Evolutionary conservation across 1,284 basidiomycete species (phyloP), one percentile per base, ranked within the genome.

Genomic region (Trichosporon sp.): DNA sequence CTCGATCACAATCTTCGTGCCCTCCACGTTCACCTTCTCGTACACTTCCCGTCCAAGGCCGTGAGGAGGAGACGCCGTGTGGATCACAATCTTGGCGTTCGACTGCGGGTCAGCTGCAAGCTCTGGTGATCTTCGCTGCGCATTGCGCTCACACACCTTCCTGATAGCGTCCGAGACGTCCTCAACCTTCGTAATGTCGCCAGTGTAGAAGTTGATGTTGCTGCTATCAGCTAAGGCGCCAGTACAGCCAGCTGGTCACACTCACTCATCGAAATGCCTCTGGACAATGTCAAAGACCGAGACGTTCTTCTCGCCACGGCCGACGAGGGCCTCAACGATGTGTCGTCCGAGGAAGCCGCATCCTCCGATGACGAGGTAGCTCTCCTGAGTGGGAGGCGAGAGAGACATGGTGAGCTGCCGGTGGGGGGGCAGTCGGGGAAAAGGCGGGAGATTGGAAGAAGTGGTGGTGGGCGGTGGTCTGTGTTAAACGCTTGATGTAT

Each of bases 21-120:
- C 97, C 38, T 92, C 89, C 5, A 99, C 93, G 80, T 99, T 99
- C 78, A 99, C 96, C 83, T 91, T 93, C 85, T 90, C 91, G 86
- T 94, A 97, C 19, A 98, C 84, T 1, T 90, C 90, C 2, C 88
- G 73, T 86, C 90, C 79, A 65, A 91, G 85, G 32, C 90, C 91
- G 67, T 91, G 90, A 7, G 90, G 89, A 3, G 96, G 96, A 4
- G 96, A 97, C 19, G 96, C 96, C 8, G 96, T 98, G 84, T 99
- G 96, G 77, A 98, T 95, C 73, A 98, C 92, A 77, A 91, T 91
- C 1, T 92, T 93, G 48, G 92, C 88, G 65, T 89, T 89, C 74
- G 90, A 91, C 92, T 94, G 76, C 0, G n/a, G 38, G 31, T 68
- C 31, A 37, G 64, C 14, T 71, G n/a, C 35, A n/a, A 10, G 14